Base-by-base conservation (phyloP, 768 basidiomycete genomes). In the Calocybe cyanea region DNA sequence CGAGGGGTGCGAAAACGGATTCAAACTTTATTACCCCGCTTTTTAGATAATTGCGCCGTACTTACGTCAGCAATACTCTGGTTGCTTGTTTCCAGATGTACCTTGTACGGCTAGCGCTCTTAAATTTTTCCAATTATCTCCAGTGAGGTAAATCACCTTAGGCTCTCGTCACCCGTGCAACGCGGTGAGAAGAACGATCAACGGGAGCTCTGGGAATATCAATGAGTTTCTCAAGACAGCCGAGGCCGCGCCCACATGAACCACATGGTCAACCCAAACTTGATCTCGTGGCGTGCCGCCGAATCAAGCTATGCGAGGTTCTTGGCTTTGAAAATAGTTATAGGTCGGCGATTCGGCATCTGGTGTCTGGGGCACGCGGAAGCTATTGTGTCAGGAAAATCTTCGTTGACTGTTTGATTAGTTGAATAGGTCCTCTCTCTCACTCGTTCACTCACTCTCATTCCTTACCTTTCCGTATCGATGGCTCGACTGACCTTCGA, bases 401-500 rank as follows among this genome's bases (percentile, higher is more conserved):
- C 34, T n/a, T n/a, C n/a, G n/a, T n/a, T n/a, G n/a, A n/a, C n/a
- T n/a, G 34, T 18, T 35, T 35, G 34, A n/a, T 7, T 5, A 14
- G n/a, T 6, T 35, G 14, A n/a, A 7, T 35, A 6, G 14, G 13
- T 35, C n/a, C 14, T 14, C 34, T 6, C 34, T 35, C 34, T 35
- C 34, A 35, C 25, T 28, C 25, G 25, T 28, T 28, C 11, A 28
- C 25, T 11, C 25, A 31, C 24, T 44, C 32, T 41, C 36, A 37
- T 33, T 41, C 33, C 36, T 45, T 14, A 28, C 32, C 11, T 24
- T 37, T 15, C 23, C 33, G 18, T 35, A 38, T 43, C 43, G 37
- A 52, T 52, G 51, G 46, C 51, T 19, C 36, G 31, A 32, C 32
- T 46, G 45, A 63, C 52, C 42, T 57, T 75, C 42, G 61, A 71